Percentiles rank a stretch among this genome's conserved stretches.
phyloP scores from a whole-genome alignment of 768 basidiomycete species.

The Lactarius hatsudake region DNA sequence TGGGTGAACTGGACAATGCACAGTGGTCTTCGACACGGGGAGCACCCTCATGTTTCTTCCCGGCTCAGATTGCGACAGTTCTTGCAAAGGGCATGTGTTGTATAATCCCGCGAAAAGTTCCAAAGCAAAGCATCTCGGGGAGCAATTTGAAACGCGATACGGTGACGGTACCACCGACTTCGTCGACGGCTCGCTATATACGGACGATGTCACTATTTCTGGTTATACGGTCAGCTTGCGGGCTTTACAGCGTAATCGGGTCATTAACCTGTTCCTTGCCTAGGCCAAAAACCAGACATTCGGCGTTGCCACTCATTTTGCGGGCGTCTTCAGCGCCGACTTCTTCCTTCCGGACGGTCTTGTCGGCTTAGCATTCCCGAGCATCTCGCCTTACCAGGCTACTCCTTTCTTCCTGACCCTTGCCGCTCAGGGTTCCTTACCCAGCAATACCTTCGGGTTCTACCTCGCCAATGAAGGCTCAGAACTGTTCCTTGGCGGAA shows the following conservation, averaged over 20 bases:
- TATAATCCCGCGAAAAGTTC: slow-evolving; percentile 8
- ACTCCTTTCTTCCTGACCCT: slow-evolving; percentile 41
- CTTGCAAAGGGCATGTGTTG: slow-evolving; percentile 29
- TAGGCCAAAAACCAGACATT: slow-evolving; percentile 39
- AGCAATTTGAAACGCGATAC: slow-evolving; percentile 37
- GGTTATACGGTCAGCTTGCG: slow-evolving; percentile 1
- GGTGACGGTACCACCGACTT: slow-evolving; percentile 39
- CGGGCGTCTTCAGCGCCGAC: slow-evolving; percentile 16
- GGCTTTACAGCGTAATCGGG: slow-evolving; percentile 16
- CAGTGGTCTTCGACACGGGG: slow-evolving; percentile 41
- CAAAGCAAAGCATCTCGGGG: slow-evolving; percentile 28
- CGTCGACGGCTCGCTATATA: slow-evolving; percentile 40
- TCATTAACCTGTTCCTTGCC: not conserved
- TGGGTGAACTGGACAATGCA: not conserved
- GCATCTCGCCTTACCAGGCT: slow-evolving; percentile 29
- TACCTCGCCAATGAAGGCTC: slow-evolving; percentile 40
- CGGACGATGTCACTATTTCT: slow-evolving; percentile 33
- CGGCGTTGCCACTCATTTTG: slow-evolving; percentile 43
- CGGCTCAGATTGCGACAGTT: slow-evolving; percentile 30
- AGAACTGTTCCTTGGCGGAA: slow-evolving; percentile 17
- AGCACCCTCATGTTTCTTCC: slow-evolving; percentile 37
- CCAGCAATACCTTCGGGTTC: slow-evolving; percentile 45
- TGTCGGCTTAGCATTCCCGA: slow-evolving; percentile 40
- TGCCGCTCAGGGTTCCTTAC: slow-evolving; percentile 35
- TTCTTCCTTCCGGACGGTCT: slow-evolving; percentile 41